These are phyloP conservation scores for Brassica balearica DNA, from an alignment of 441 rosid species.

Conservation along the genomic window DNA sequence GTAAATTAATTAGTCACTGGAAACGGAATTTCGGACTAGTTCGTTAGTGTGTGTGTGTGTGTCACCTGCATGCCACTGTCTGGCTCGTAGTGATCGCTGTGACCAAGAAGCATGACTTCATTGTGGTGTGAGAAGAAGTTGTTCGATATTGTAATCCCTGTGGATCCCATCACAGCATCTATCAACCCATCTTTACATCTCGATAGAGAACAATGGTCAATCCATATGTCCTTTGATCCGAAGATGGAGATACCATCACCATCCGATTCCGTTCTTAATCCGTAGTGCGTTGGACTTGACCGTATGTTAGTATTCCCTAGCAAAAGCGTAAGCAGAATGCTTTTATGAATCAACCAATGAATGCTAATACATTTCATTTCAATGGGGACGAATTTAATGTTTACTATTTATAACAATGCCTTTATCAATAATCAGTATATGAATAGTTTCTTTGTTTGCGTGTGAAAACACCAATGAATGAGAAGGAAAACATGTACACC, in stretches of 20 bases:
- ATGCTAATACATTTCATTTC: slow-evolving; percentile 20
- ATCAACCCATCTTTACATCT: slow-evolving; percentile 88
- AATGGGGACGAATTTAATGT: no score
- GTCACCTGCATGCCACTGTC: slow-evolving; percentile 86
- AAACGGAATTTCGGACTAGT: background rate
- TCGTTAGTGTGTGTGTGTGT: background rate
- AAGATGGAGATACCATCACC: slow-evolving; percentile 93
- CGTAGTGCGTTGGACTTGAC: slow-evolving; percentile 84
- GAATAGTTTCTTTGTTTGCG: slow-evolving; percentile 14
- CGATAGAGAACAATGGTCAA: slow-evolving; percentile 88
- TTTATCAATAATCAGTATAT: slow-evolving; percentile 24
- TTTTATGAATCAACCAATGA: slow-evolving; percentile 23
- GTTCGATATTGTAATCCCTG: slow-evolving; percentile 89
- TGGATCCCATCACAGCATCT: slow-evolving; percentile 91
- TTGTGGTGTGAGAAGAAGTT: slow-evolving; percentile 89
- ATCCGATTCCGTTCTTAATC: slow-evolving; percentile 77
- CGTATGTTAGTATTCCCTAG: slow-evolving; percentile 79
- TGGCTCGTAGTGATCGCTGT: slow-evolving; percentile 79
- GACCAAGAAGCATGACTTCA: slow-evolving; percentile 94
- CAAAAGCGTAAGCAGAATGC: background rate
- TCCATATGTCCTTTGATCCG: slow-evolving; percentile 93
- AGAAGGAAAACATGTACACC: slow-evolving; percentile 27
- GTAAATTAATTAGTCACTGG: background rate
- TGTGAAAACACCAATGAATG: slow-evolving; percentile 39
- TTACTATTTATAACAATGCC: background rate